Base-by-base conservation (phyloP, 345 rosid genomes). In the Eucalyptus rudis region DNA sequence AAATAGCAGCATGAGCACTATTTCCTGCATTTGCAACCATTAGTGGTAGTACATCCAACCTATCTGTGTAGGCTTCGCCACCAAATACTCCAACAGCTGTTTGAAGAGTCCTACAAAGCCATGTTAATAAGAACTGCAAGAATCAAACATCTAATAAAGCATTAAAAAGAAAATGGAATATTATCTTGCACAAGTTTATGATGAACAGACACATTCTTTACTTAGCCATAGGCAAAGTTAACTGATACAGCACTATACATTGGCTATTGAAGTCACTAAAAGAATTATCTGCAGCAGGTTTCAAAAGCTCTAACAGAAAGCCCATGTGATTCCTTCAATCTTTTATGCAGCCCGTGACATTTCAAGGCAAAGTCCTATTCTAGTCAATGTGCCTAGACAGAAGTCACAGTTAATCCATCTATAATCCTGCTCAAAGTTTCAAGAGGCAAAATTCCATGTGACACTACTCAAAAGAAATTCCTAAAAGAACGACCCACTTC, bases 41-140 rank as follows among this genome's bases (percentile, higher is more conserved):
- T 31, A 98, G 94, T 84, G 98, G 99, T 86, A 96, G 87, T 79
- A 90, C 87, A 91, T 95, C 98, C 87, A 90, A 91, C 92, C 92
- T 91, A 80, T 94, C 94, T 7, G 93, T 93, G 92, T 94, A 97
- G 90, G 93, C 97, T 88, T 93, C 99, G 54, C 98, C 98, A 51
- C 99, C 99, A 58, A 98, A 98, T 62, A 95, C 98, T 91, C 99
- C 99, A 90, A 96, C 98, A 86, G 99, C 99, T 87, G 99, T 98
- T 93, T 98, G 99, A 92, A 98, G 87, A 49, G 99, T 97, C 95
- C 99, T 98, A 91, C 90, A 90, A 88, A 62, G 85, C 86, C 92
- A 92, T 24, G 87, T 36, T 22, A 54, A 90, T 52, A 50, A 86
- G 44, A 88, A 58, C 87, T 87, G 87, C 54, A 83, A 68, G 54